These are phyloP conservation scores for Hysterium pulicare DNA, from an alignment of 2,329 filamentous ascomycete species.

Conservation along the genomic window DNA sequence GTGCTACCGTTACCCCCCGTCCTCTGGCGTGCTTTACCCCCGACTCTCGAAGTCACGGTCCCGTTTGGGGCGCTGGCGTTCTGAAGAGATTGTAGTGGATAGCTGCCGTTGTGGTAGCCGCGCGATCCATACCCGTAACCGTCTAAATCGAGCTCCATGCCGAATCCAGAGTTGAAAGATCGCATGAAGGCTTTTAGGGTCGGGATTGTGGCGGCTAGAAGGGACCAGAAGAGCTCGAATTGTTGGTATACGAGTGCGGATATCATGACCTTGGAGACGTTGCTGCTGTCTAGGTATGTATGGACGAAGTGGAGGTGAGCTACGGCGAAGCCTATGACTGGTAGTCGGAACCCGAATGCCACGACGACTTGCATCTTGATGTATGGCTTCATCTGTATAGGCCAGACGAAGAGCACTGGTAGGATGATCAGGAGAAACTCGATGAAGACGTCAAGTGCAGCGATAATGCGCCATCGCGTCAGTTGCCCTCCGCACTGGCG, in stretches of 20 bases:
- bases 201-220: conserved; percentile 26
- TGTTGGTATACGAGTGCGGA: conserved; percentile 24
- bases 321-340: conserved; percentile 9
- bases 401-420: conserved; percentile 19
- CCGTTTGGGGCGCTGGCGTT: conserved; percentile 1
- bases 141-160: conserved; percentile 12
- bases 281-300: conserved; percentile 15
- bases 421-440: conserved; percentile 21
- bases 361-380: conserved; percentile 25
- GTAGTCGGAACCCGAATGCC: conserved; percentile 24
- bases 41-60: not conserved
- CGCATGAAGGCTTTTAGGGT: conserved; percentile 26
- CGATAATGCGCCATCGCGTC: conserved; percentile 21
- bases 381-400: conserved; percentile 23
- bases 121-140: conserved; percentile 3
- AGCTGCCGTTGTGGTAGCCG: not conserved
- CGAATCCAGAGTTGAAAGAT: conserved; percentile 13
- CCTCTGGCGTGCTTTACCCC: no score
- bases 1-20: no score
- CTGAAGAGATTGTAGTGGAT: conserved; percentile 2
- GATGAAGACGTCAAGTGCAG: conserved; percentile 21
- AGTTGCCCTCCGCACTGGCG: conserved; percentile 7
- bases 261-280: no score
- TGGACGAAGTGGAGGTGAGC: conserved; percentile 15
- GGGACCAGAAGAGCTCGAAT: conserved; percentile 24